Conservation (phyloP, 768 basidiomycete species). For the Tylopilus intermedius region DNA sequence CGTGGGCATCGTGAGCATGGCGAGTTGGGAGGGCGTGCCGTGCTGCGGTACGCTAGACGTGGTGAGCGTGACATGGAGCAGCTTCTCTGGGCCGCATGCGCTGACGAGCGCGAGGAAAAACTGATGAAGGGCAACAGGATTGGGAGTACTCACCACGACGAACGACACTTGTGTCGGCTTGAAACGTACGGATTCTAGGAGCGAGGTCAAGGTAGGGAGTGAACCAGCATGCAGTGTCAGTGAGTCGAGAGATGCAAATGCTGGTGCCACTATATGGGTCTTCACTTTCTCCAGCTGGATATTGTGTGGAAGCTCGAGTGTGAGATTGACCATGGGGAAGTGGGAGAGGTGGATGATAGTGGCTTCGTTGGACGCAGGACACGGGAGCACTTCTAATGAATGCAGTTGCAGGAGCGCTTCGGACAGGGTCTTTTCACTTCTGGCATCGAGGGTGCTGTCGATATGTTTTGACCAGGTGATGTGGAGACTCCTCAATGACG, state of each 20-base stretch:
- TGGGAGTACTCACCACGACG: conserved; percentile 7
- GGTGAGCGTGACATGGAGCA: too few relatives aligned
- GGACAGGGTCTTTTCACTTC: conserved; percentile 19
- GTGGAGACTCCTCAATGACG: conserved; percentile 13
- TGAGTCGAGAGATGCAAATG: conserved; percentile 12
- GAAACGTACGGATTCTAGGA: conserved; percentile 8
- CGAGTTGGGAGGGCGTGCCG: too few relatives aligned
- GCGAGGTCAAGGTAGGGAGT: conserved; percentile 7
- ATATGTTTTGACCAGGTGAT: conserved; percentile 1
- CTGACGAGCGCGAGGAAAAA: too few relatives aligned
- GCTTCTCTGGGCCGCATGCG: too few relatives aligned
- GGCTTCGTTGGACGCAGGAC: conserved; percentile 17
- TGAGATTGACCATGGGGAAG: conserved; percentile 5
- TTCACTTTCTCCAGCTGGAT: conserved; percentile 13
- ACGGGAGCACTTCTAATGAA: conserved; percentile 13
- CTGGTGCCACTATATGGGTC: conserved; percentile 10
- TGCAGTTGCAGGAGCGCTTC: conserved; percentile 16
- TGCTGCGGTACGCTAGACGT: too few relatives aligned
- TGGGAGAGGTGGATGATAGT: conserved; percentile 23
- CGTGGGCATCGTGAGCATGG: too few relatives aligned
- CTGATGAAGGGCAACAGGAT: too few relatives aligned
- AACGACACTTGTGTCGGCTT: conserved; percentile 16
- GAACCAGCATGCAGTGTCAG: conserved; percentile 5
- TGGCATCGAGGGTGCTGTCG: conserved; percentile 2
- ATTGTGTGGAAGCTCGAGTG: conserved; percentile 5